Evolutionary conservation across 768 basidiomycete genomes (phyloP), one percentile per base, ranked within the genome.

Genomic region (Russula lepida): DNA sequence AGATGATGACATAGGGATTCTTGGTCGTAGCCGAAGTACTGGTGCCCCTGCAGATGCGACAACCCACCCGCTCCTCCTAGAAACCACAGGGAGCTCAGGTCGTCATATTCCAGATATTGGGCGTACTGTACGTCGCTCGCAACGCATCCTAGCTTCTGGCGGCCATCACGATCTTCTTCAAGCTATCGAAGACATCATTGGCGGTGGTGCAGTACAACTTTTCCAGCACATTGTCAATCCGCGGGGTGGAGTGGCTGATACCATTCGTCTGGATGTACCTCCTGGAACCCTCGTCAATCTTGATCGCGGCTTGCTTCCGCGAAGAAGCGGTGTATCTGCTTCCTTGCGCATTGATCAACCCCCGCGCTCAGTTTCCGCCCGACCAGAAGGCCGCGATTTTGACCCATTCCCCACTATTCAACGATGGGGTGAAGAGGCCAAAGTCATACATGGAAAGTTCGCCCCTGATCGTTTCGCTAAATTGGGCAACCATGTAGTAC

Each of bases 351-450:
- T 86, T 27, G 89, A 89, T 67, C 76, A 84, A 56, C 67, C 73
- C 17, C 71, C 78, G 12, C 76, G 78, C 47, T 54, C 37, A 64
- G 78, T 58, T 67, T 81, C 66, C 62, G 73, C 50, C 7, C 68
- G 73, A 7, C 41, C 73, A 6, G 82, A 84, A 62, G 79, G 74
- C 43, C 84, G 83, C 39, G 84, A 84, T 48, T 85, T 92, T 52
- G 85, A 89, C 33, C 92, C 93, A 1, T 74, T 91, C 57, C 77
- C 89, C 11, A 95, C 94, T 1, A 70, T 86, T 32, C 89, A 92
- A 68, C 82, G 95, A 59, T 98, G 95, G 95, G 76, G 81, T 1
- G 93, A 95, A 69, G 94, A 95, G 71, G 84, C 83, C 62, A 90
- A 88, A 69, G 84, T 90, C 33, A 74, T 90, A 25, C 85, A 92